Evolutionary conservation across 2,329 filamentous ascomycete genomes (phyloP).

Genomic region (Aspergillus pseudoterreus): DNA sequence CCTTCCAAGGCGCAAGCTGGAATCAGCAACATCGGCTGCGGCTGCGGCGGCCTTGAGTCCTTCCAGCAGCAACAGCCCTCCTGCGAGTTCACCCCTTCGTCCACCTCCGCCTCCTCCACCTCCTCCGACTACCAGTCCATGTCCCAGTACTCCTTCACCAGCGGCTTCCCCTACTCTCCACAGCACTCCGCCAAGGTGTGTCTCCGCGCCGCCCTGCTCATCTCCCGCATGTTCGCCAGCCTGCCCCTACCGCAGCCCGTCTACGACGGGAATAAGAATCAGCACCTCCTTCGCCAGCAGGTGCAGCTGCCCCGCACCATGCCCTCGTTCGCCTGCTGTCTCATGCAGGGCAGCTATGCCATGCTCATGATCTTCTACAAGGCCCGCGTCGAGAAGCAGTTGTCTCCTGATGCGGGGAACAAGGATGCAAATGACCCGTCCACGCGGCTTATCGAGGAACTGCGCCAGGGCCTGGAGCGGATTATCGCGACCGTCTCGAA

Average conservation of each 20-base stretch:
- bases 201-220: constrained; percentile 37
- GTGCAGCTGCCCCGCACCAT: constrained; percentile 39
- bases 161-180: constrained; percentile 39
- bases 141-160: constrained; percentile 26
- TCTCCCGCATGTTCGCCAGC: constrained; percentile 39
- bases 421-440: constrained; percentile 21
- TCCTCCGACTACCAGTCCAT: constrained; percentile 29
- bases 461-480: constrained; percentile 35
- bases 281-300: constrained; percentile 11
- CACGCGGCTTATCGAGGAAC: constrained; percentile 32
- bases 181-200: constrained; percentile 42
- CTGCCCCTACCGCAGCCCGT: constrained; percentile 37
- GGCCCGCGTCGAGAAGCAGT: constrained; percentile 34
- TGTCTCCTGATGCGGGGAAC: constrained; percentile 21
- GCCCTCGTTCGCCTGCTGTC: constrained; percentile 46
- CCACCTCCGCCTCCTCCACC: constrained; percentile 30
- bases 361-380: constrained; percentile 46
- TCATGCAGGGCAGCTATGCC: constrained; percentile 47
- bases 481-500: constrained; percentile 37
- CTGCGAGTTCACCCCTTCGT: constrained; percentile 31
- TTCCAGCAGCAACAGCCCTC: constrained; percentile 28
- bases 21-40: constrained; percentile 30
- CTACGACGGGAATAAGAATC: constrained; percentile 11
- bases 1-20: constrained; percentile 14
- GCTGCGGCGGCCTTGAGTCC: constrained; percentile 27